These are phyloP conservation scores for Zangia roseola DNA, from an alignment of 768 basidiomycete genomes.

Conservation along the genomic window DNA sequence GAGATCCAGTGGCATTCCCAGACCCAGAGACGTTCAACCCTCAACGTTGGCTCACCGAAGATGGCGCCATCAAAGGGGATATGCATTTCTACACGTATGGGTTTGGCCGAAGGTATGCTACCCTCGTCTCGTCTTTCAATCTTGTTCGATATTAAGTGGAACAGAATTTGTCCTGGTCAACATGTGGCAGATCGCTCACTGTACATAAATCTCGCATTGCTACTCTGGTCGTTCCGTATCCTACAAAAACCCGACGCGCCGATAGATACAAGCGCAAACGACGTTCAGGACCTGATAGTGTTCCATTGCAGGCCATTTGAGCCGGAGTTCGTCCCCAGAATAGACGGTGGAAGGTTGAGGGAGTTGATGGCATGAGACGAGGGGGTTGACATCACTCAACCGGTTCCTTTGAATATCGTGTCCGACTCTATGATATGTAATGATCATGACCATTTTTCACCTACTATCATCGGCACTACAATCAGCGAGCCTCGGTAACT, in stretches of 20 bases:
- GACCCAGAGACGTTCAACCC: too few species aligned
- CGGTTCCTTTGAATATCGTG: too few species aligned
- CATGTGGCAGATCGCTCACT: constrained; percentile 47
- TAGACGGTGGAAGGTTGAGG: constrained; percentile 15
- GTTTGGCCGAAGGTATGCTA: too few species aligned
- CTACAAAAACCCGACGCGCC: constrained; percentile 36
- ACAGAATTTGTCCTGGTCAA: constrained; percentile 35
- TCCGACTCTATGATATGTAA: too few species aligned
- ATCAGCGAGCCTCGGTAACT: too few species aligned
- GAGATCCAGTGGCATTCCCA: too few species aligned
- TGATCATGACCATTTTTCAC: too few species aligned
- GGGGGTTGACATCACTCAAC: too few species aligned
- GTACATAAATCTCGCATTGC: constrained; percentile 57
- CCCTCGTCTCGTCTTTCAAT: too few species aligned
- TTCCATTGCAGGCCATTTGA: constrained; percentile 57
- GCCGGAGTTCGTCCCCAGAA: constrained; percentile 50
- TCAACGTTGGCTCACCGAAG: too few species aligned
- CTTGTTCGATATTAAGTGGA: too few species aligned
- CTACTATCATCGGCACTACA: too few species aligned
- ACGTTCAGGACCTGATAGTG: constrained; percentile 55
- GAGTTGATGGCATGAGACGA: constrained; percentile 10
- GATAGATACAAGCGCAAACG: constrained; percentile 2
- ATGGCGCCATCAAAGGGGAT: constrained; percentile 39
- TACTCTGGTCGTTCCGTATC: constrained; percentile 63
- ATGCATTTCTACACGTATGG: constrained; percentile 39